Evolutionary conservation across 371 early-diverging fungal species (phyloP), one percentile per base, ranked within the genome.

Genomic region (Blakeslea trispora): DNA sequence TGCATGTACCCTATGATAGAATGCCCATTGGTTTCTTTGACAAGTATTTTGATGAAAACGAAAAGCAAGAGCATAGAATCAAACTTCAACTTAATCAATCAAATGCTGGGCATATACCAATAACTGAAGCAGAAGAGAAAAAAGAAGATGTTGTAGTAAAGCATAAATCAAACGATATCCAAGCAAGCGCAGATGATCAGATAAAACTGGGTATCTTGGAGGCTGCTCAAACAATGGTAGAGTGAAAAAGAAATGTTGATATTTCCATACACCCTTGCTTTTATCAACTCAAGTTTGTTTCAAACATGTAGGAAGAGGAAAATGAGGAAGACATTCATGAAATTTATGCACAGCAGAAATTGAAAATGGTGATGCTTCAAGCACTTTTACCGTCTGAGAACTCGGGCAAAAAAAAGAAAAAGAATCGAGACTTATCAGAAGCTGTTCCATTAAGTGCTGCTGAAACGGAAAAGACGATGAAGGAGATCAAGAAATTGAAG

Each of bases 1-100:
- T 82, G 42, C 68, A 83, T 63, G 60, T 81, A 1, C 79, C 82
- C 41, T 77, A 81, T 43, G 85, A 84, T 21, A 70, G 75, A 43
- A 72, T 86, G 51, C 86, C 86, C 0, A 45, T 76, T 23, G 84
- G 84, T 23, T 83, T 81, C 48, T 75, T 68, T 23, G 86, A 84
- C 48, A 84, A 83, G 40, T 63, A 79, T 5, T 84, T 76, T 52
- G 78, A 75, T 23, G 83, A 86, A 21, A 66, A 56, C 0, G 53
- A 47, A 0, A 3, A 28, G 3, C 28, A 28, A 28, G 28, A 28
- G 7, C 28, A 7, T 28, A 28, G 7, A 23, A 52, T 14, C 45
- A 45, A 0, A 43, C 35, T 18, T 11, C 51, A n/a, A 53, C 45
- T 3, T n/a, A 49, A 11, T 19, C 7, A 18, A 42, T 31, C 18